Percentiles rank a stretch among this genome's conserved stretches.
phyloP scores from a whole-genome alignment of 1,284 basidiomycete genomes.

The Anthracocystis panici-leucophaei region DNA sequence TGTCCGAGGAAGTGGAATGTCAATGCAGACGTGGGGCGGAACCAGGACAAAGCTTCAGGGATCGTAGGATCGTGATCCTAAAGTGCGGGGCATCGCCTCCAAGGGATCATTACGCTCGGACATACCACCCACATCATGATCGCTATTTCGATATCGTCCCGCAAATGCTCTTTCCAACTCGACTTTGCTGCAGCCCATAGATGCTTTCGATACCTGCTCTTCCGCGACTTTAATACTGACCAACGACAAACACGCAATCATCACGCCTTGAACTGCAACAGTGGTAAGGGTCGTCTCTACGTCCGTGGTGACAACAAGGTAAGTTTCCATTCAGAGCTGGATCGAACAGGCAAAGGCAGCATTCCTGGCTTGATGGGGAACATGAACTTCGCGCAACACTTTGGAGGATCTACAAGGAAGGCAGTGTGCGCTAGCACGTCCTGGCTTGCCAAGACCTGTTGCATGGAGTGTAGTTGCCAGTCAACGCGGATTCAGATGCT shows the following conservation, averaged over 20 bases:
- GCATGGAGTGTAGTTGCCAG: neutral
- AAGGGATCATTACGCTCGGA: no score
- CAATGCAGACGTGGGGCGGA: no score
- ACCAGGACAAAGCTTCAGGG: no score
- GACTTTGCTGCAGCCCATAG: slow-evolving; percentile 24
- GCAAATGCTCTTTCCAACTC: neutral
- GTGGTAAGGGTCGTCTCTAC: slow-evolving; percentile 68
- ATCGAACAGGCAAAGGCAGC: slow-evolving; percentile 1
- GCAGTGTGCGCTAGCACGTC: neutral
- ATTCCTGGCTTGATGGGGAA: neutral
- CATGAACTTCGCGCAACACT: neutral
- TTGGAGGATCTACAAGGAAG: neutral
- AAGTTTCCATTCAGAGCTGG: slow-evolving; percentile 17
- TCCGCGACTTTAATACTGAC: slow-evolving; percentile 11
- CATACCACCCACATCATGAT: neutral
- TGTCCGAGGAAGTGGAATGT: no score
- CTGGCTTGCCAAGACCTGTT: neutral
- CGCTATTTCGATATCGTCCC: neutral
- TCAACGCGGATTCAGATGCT: neutral
- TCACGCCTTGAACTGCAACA: slow-evolving; percentile 29
- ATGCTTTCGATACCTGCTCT: neutral
- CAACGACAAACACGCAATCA: neutral
- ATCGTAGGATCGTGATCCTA: no score
- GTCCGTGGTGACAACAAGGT: slow-evolving; percentile 70
- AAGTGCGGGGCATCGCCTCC: neutral